Evolutionary conservation across 1,284 basidiomycete genomes (phyloP), one percentile per base, ranked within the genome.

Genomic region (Ganoderma multipileum): DNA sequence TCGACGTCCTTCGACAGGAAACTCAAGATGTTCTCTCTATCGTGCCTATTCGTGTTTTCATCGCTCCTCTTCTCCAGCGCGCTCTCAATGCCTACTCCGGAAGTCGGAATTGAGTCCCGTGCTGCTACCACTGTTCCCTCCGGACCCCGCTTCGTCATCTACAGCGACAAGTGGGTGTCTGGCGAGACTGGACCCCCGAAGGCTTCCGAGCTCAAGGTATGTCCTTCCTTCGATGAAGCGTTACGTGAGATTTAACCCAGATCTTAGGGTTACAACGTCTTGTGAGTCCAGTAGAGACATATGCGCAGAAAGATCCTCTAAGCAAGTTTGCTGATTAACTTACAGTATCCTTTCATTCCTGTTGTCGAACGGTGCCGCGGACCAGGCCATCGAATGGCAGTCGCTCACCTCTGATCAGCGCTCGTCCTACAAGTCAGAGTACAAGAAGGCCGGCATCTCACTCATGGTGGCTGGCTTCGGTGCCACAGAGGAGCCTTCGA

Each of bases 391-490:
- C 14, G 80, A 78, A 68, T 86, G 85, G 85, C 74, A 76, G 38
- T 57, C 72, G 26, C 73, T 86, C 26, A 76, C 77, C 54, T 77
- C 75, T 2, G 68, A 74, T 26, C 69, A 82, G 28, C 81, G 85
- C 26, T 67, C 75, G 20, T 68, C 75, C 57, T 78, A 85, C 76
- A 79, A 85, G 63, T 74, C 80, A 2, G 74, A 83, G 57, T 87
- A 87, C 72, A 76, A 78, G 18, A 77, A 78, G 20, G 86, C 85
- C 0, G 85, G 84, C 2, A 82, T 86, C 70, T 84, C 82, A 66
- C 75, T 87, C 52, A 78, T 86, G 33, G 84, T 86, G 16, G 83
- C 85, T 23, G 82, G 78, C 11, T 87, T 87, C 65, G 87, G 87
- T 7, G 80, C 84, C 1, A 85, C 86, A 1, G 85, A 87, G 55